These are phyloP conservation scores for Ambrosia hybrid DNA, from an alignment of 140 eudicot genomes.

Conservation along the genomic window DNA sequence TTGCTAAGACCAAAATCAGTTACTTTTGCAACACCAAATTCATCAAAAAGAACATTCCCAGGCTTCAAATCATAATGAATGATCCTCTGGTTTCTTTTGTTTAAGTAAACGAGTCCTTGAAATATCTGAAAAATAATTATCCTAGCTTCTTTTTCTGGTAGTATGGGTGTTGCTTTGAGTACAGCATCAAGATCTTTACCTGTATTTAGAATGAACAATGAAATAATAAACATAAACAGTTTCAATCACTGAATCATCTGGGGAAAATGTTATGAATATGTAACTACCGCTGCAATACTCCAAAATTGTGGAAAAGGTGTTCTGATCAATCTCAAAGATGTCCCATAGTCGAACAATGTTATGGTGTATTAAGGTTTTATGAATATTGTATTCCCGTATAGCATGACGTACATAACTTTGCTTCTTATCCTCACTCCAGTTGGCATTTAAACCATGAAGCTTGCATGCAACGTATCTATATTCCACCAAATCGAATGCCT, in stretches of 20 bases:
- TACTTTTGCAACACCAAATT: slow-evolving; percentile 86
- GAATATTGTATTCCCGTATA: slow-evolving; percentile 94
- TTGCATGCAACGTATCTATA: slow-evolving; percentile 95
- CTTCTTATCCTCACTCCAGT: slow-evolving; percentile 98
- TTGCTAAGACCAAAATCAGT: slow-evolving; percentile 98
- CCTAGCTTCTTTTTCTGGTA: slow-evolving; percentile 96
- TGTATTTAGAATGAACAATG: slow-evolving; percentile 27
- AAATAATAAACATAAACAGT: neutral
- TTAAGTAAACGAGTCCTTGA: slow-evolving; percentile 94
- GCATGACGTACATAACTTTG: slow-evolving; percentile 97
- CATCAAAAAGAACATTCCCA: slow-evolving; percentile 94
- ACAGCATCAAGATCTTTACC: slow-evolving; percentile 99
- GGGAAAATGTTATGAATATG: slow-evolving; percentile 8
- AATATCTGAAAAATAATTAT: slow-evolving; percentile 87
- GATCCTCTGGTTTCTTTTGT: slow-evolving; percentile 84
- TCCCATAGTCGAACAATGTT: slow-evolving; percentile 96
- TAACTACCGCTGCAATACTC: slow-evolving; percentile 88
- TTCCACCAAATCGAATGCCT: slow-evolving; percentile 98
- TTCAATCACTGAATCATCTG: neutral
- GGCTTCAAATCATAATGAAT: slow-evolving; percentile 99
- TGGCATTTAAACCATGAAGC: slow-evolving; percentile 93
- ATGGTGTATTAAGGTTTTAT: slow-evolving; percentile 85
- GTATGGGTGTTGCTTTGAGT: slow-evolving; percentile 75
- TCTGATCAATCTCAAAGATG: slow-evolving; percentile 95
- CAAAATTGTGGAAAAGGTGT: slow-evolving; percentile 90